These are phyloP conservation scores for Argentina anserina DNA, from an alignment of 306 rosid species.

Conservation along the genomic window DNA sequence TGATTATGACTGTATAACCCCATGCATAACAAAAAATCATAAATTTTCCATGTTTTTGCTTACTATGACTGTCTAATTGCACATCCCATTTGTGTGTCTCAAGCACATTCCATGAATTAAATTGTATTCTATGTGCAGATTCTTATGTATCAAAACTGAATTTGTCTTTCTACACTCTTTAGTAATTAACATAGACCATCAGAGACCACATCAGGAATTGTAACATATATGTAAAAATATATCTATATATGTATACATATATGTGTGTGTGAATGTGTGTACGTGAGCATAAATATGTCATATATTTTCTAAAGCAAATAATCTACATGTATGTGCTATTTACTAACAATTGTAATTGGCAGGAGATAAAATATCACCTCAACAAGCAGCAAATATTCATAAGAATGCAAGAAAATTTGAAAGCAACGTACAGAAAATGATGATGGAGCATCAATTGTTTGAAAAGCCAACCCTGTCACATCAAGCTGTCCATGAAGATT, in stretches of 20 bases:
- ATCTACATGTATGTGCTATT: neutral
- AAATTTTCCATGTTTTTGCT: neutral
- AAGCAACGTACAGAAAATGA: slow-evolving; percentile 66
- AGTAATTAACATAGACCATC: neutral
- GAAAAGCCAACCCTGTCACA: slow-evolving; percentile 75
- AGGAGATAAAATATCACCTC: neutral
- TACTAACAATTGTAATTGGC: neutral
- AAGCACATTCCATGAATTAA: neutral
- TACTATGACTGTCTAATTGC: neutral
- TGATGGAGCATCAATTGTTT: slow-evolving; percentile 72
- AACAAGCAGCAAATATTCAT: slow-evolving; percentile 6
- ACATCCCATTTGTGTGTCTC: neutral
- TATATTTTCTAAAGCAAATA: neutral
- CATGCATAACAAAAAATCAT: neutral
- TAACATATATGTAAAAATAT: neutral
- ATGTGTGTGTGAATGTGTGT: too few species aligned
- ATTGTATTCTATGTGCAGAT: neutral
- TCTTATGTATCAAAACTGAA: neutral
- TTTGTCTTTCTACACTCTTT: neutral
- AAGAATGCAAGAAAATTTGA: slow-evolving; percentile 15
- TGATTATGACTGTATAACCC: neutral
- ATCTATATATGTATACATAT: neutral
- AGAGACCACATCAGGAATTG: neutral
- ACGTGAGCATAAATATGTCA: too few species aligned
- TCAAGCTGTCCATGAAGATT: slow-evolving; percentile 91